Evolutionary conservation across 805 yeast species (phyloP), one percentile per base, ranked within the genome.

Genomic region (Metschnikowia lachancei): DNA sequence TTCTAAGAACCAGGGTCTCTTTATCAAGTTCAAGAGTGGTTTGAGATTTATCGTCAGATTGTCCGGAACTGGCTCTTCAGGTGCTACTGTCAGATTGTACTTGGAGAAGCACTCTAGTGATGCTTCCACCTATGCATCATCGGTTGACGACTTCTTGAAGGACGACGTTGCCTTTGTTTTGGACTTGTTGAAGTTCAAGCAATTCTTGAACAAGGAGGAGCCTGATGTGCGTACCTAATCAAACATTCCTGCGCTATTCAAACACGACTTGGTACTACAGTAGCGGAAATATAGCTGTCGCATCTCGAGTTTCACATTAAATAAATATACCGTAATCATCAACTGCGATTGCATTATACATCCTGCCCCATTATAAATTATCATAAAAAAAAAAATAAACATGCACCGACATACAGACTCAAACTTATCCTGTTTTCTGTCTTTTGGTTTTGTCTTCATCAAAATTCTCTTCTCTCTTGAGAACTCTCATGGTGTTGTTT

Each of bases 21-120:
- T 74, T 60, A 84, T 90, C 53, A 90, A 85, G 67, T 78, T 90
- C 52, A 79, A 78, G 41, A 83, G 83, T 58, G 97, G 97, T 5
- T 77, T 87, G 50, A 81, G 97, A 65, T 81, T 91, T 43, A 87
- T 94, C 31, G 86, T 89, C 44, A 84, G 99, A 67, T 76, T 94
- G 54, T 89, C 97, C 0, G 99, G 99, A 46, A 92, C 99, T 2
- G 99, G 99, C 13, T 90, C 97, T 1, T 84, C 96, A 1, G 99
- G 99, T 40, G 98, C 99, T 17, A 92, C 99, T 5, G 90, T 94
- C 50, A 81, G 99, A 67, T 75, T 92, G 56, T 92, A 92, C 70
- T 71, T 92, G 62, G 98, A 92, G 69, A 85, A 83, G 66, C 89
- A 86, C 70, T 81, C 87, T 20, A 57, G 66, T 39, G 94, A 88